Base-by-base conservation (phyloP, 352 stramenopile genomes). In the Phytophthora idaei region DNA sequence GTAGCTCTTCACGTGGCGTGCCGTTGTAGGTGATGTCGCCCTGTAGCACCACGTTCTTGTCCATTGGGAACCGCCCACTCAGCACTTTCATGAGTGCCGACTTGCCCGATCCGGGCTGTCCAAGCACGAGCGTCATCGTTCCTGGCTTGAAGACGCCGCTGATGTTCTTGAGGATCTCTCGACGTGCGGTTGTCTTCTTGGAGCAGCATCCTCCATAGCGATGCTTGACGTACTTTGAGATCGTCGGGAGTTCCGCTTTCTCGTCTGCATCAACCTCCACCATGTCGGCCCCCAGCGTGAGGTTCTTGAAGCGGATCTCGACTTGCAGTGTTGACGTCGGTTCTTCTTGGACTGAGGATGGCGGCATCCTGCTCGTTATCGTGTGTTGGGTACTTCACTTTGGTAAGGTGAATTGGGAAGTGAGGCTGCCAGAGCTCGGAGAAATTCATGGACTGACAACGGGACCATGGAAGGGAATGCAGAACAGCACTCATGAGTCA, bases 111-210 rank as follows among this genome's bases (percentile, higher is more conserved):
- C 52, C 44, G 32, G 44, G 61, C 36, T 68, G 52, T 9, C 61
- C 61, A 2, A 63, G 61, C 25, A 69, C 61, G 41, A 69, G 61
- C 11, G 61, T 63, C 53, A 69, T 69, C 11, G 61, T 62, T 31
- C 64, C 69, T 15, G 65, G 69, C 12, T 78, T 76, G 50, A 80
- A 78, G 51, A 73, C 69, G 10, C 63, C 63, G 14, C 55, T 70
- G 46, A 70, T 46, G 3, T n/a, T 21, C 17, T 65, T 70, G 37
- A 64, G 58, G 44, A 57, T 73, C 34, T 72, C 25, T 47, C 41
- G 45, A 64, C 62, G 32, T 53, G 27, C 41, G 48, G 47, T 54
- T 41, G 62, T 61, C 71, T 57, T 57, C 67, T 58, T 61, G 55
- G 61, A 31, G 51, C 55, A 63, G 32, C 28, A 70, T 3, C 51